Percentiles rank a stretch among this genome's conserved stretches.
Evolutionary conservation across 2,329 filamentous ascomycete genomes (phyloP).

Genomic region (Aureobasidium mangrovei): DNA sequence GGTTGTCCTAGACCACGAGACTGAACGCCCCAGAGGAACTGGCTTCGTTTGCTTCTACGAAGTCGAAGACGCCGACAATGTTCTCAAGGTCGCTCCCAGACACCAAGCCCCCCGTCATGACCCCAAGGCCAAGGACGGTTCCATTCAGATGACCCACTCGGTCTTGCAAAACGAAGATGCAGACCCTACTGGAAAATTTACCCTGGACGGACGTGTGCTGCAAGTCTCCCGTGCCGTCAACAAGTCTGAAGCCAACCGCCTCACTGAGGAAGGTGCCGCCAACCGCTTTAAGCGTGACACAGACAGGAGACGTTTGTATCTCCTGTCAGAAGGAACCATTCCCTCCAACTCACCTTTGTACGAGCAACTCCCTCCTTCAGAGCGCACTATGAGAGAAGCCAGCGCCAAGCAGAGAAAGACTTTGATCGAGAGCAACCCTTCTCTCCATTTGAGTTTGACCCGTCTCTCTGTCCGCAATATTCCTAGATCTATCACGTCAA

Average conservation of each 20-base stretch:
- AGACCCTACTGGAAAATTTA: constrained; percentile 79
- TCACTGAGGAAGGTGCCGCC: constrained; percentile 60
- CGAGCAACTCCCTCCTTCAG: constrained; percentile 63
- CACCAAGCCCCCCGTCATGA: constrained; percentile 30
- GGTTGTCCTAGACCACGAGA: constrained; percentile 78
- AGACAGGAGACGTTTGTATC: constrained; percentile 83
- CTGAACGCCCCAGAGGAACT: constrained; percentile 80
- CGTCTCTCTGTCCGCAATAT: constrained; percentile 88
- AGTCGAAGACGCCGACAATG: constrained; percentile 63
- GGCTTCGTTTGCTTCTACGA: constrained; percentile 92
- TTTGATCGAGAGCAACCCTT: constrained; percentile 84
- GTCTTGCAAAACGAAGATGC: constrained; percentile 78
- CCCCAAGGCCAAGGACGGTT: constrained; percentile 18
- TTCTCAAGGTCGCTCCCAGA: constrained; percentile 65
- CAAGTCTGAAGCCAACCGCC: constrained; percentile 66
- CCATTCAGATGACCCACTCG: constrained; percentile 55
- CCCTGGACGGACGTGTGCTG: constrained; percentile 78
- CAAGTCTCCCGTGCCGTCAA: constrained; percentile 78
- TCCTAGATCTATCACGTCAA: constrained; percentile 71
- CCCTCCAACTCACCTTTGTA: constrained; percentile 68
- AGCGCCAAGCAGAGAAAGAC: constrained; percentile 81
- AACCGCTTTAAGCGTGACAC: constrained; percentile 61
- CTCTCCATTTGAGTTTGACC: constrained; percentile 78
- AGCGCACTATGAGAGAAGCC: constrained; percentile 80
- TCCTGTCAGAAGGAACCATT: constrained; percentile 80